A percentile compares a stretch with the other conserved stretches of the same genome.
phyloP scores from a whole-genome alignment of 257 asterid genomes.

The Solanum phureja region DNA sequence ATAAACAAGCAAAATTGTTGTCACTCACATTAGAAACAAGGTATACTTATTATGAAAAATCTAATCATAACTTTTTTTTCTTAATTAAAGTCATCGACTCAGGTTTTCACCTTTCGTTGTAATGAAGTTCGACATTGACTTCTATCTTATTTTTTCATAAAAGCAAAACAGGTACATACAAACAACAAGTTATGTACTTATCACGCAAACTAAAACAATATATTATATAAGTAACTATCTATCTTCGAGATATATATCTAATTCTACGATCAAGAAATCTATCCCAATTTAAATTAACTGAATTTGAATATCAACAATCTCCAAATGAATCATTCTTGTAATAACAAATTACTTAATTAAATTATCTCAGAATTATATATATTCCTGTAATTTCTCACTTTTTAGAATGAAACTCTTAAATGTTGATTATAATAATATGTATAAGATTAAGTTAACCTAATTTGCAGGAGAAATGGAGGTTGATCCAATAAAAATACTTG shows the following conservation, averaged over 20 bases:
- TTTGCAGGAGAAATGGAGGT: neutral
- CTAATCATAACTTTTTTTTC: neutral
- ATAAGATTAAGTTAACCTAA: neutral
- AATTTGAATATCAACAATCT: neutral
- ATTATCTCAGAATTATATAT: neutral
- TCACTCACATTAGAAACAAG: neutral
- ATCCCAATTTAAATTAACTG: neutral
- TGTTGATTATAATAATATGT: neutral
- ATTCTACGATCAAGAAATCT: neutral
- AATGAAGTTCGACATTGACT: neutral
- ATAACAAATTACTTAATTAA: neutral
- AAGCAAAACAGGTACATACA: too few species aligned
- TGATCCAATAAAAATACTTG: slow-evolving; percentile 1
- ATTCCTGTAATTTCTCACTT: neutral
- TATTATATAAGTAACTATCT: neutral
- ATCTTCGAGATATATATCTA: neutral
- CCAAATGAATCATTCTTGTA: neutral
- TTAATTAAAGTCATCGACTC: neutral
- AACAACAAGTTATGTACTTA: too few species aligned
- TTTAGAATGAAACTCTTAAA: neutral
- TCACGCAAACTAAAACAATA: too few species aligned
- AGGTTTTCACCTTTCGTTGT: neutral
- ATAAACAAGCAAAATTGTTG: neutral
- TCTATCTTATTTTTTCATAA: too few species aligned
- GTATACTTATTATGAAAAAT: neutral